phyloP scores from a whole-genome alignment of 352 stramenopile genomes.

The Pythium plurisporium region DNA sequence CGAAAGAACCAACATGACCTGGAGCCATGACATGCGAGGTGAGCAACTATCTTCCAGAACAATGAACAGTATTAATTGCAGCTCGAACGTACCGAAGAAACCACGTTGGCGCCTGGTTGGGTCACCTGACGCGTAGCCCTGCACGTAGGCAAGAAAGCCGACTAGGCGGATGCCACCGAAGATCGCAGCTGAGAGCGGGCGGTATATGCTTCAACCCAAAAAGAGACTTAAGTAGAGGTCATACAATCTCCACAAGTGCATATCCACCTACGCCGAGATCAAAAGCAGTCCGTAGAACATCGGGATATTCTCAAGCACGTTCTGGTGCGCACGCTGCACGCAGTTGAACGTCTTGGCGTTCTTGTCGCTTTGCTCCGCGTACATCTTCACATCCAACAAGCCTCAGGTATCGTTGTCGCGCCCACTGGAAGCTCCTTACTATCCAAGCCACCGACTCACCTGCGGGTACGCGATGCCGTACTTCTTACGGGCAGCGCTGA shows the following conservation, averaged over 20 bases:
- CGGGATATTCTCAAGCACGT: slow-evolving; percentile 86
- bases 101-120: slow-evolving; percentile 54
- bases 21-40: neutral
- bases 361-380: slow-evolving; percentile 84
- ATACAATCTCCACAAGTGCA: neutral
- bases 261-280: slow-evolving; percentile 44
- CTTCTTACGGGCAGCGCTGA: slow-evolving; percentile 57
- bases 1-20: slow-evolving; percentile 39
- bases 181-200: slow-evolving; percentile 51
- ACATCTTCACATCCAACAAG: slow-evolving; percentile 49
- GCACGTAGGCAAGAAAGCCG: slow-evolving; percentile 63
- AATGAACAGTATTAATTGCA: too few relatives aligned
- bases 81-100: slow-evolving; percentile 48
- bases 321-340: slow-evolving; percentile 90
- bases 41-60: neutral
- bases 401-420: too few relatives aligned
- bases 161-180: slow-evolving; percentile 45
- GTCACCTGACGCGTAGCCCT: slow-evolving; percentile 54
- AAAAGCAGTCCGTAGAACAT: slow-evolving; percentile 50
- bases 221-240: neutral
- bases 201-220: slow-evolving; percentile 38
- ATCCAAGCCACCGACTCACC: too few relatives aligned
- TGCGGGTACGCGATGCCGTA: slow-evolving; percentile 53
- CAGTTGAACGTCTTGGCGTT: slow-evolving; percentile 89
- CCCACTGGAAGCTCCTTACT: too few relatives aligned